These are phyloP conservation scores for Fusarium sp. DNA, from an alignment of 2,329 filamentous ascomycete genomes.

Conservation along the genomic window DNA sequence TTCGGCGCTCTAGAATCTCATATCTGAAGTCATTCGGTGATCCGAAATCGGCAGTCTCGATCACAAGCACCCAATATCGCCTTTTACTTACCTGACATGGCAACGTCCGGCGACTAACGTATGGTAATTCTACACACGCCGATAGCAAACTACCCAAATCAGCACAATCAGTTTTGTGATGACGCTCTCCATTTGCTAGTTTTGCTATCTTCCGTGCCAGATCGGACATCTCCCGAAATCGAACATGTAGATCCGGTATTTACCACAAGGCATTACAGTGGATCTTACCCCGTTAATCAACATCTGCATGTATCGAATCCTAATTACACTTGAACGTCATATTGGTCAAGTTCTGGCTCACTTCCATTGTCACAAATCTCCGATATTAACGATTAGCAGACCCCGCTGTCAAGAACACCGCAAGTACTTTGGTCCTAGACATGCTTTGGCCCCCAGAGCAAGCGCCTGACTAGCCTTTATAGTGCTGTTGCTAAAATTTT, in stretches of 20 bases:
- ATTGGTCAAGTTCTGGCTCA: background rate
- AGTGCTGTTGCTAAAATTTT: fast-evolving
- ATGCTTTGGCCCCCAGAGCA: background rate
- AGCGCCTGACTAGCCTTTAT: background rate
- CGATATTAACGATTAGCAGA: no score
- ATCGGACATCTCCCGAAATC: background rate
- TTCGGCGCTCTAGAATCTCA: background rate
- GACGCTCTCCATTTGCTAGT: fast-evolving
- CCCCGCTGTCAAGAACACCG: background rate
- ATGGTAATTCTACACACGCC: background rate
- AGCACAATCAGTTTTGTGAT: background rate
- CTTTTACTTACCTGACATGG: no score
- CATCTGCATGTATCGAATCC: no score
- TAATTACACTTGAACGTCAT: fast-evolving
- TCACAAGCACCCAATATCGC: background rate
- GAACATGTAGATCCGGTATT: background rate
- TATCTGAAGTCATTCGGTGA: background rate
- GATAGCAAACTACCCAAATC: fast-evolving
- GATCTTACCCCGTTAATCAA: fast-evolving
- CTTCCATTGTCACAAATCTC: background rate
- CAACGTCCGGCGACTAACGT: fast-evolving
- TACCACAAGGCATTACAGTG: background rate
- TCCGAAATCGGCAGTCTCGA: background rate
- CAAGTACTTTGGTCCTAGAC: background rate
- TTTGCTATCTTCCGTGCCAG: background rate